Evolutionary conservation across 768 basidiomycete genomes (phyloP).

Genomic region (Pleurotus pulmonarius): DNA sequence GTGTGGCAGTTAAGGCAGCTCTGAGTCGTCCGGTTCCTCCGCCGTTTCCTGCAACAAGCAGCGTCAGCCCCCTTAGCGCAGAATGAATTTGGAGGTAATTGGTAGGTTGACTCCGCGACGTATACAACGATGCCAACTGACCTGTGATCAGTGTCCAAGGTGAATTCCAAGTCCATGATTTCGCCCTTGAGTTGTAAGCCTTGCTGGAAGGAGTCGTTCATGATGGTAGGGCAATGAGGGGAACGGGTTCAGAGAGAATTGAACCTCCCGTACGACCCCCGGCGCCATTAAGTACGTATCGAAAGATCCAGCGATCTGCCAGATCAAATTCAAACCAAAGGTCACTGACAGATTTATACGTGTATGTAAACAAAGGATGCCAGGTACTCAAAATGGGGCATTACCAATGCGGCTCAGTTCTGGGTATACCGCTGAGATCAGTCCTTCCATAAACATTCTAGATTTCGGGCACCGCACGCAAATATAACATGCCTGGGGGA

Average conservation of each 20-base stretch:
- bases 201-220: slow-evolving; percentile 48
- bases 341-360: slow-evolving; percentile 13
- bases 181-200: slow-evolving; percentile 68
- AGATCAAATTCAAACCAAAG: slow-evolving; percentile 43
- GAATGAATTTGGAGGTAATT: slow-evolving; percentile 47
- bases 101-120: slow-evolving; percentile 10
- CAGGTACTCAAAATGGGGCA: slow-evolving; percentile 7
- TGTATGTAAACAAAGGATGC: slow-evolving; percentile 8
- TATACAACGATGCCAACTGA: slow-evolving; percentile 23
- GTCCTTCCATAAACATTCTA: slow-evolving; percentile 1
- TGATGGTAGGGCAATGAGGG: slow-evolving; percentile 48
- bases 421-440: background rate
- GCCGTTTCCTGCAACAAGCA: slow-evolving; percentile 63
- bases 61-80: slow-evolving; percentile 42
- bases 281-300: slow-evolving; percentile 59
- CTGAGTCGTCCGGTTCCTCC: slow-evolving; percentile 90
- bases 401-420: slow-evolving; percentile 1
- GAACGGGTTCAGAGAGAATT: slow-evolving; percentile 44
- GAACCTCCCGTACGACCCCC: slow-evolving; percentile 48
- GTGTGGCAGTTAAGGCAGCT: slow-evolving; percentile 90
- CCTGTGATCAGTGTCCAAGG: slow-evolving; percentile 67
- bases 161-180: slow-evolving; percentile 76
- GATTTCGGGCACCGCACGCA: slow-evolving; percentile 6
- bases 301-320: slow-evolving; percentile 25
- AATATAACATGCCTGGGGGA: slow-evolving; percentile 6